phyloP scores from a whole-genome alignment of 2,329 filamentous ascomycete species.

The Thelonectria olida region DNA sequence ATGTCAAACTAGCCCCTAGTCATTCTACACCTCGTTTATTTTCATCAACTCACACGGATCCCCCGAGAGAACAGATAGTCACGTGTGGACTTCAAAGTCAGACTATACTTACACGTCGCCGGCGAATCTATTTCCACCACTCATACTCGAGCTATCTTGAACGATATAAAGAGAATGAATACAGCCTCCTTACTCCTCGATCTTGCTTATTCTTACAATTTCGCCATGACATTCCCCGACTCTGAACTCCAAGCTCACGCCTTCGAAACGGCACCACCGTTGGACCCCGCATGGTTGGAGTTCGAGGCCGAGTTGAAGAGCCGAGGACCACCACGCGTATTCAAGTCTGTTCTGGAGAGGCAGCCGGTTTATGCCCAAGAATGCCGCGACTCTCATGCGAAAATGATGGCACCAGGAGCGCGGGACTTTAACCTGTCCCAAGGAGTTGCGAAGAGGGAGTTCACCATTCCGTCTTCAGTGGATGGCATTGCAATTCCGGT shows the following conservation, averaged over 20 bases:
- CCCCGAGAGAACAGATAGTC: neutral
- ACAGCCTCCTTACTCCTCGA: neutral
- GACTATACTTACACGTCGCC: neutral
- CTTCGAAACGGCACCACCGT: conserved; percentile 46
- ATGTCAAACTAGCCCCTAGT: neutral
- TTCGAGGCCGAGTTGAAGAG: conserved; percentile 45
- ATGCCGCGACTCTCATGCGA: conserved; percentile 49
- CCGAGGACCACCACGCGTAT: conserved; percentile 29
- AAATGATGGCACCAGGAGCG: conserved; percentile 47
- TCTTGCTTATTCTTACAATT: neutral
- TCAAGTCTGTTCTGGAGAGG: conserved; percentile 40
- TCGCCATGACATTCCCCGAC: conserved; percentile 29
- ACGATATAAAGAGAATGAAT: neutral
- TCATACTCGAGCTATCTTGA: neutral
- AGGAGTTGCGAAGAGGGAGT: conserved; percentile 41
- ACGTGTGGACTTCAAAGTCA: conserved; percentile 6
- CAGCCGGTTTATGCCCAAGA: conserved; percentile 53
- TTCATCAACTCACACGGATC: conserved; percentile 1
- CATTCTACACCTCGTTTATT: neutral
- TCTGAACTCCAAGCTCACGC: conserved; percentile 35
- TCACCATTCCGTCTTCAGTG: conserved; percentile 44
- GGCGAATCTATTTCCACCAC: conserved; percentile 2
- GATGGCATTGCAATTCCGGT: conserved; percentile 49
- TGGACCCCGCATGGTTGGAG: conserved; percentile 52
- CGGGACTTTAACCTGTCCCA: conserved; percentile 49